A percentile compares a stretch with the other conserved stretches of the same genome.
These are phyloP conservation scores for Oryza meyeriana DNA, from an alignment of 176 grass and related monocot species.

Conservation along the genomic window DNA sequence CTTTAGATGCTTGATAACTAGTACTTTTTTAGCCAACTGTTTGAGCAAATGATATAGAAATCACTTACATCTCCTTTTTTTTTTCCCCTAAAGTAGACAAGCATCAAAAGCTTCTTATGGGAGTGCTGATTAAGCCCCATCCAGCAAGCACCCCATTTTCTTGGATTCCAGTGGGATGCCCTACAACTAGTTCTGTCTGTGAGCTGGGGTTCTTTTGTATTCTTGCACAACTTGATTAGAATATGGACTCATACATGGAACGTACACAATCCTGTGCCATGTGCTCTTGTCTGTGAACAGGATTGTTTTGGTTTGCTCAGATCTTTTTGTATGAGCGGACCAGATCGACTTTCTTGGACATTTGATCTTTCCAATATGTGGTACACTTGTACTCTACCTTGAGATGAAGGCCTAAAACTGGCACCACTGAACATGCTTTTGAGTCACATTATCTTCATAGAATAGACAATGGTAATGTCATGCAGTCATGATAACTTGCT, in stretches of 20 bases:
- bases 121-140: not conserved
- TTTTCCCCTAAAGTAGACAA: not conserved
- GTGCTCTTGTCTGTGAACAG: constrained; percentile 47
- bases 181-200: constrained; percentile 5
- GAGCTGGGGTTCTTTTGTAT: constrained; percentile 39
- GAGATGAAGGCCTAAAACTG: not conserved
- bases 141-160: constrained; percentile 1
- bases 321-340: constrained; percentile 9
- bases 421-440: constrained; percentile 23
- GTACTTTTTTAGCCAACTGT: not conserved
- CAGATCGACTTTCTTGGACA: constrained; percentile 16
- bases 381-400: not conserved
- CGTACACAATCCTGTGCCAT: constrained; percentile 6
- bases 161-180: constrained; percentile 37
- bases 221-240: constrained; percentile 39
- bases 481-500: not conserved
- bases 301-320: constrained; percentile 5
- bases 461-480: constrained; percentile 18
- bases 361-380: constrained; percentile 4
- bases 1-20: not conserved
- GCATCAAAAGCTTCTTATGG: not conserved
- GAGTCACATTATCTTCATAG: constrained; percentile 12
- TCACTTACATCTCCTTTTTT: not conserved
- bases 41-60: not conserved
- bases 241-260: constrained; percentile 20